Conservation (phyloP, 2,329 filamentous ascomycete species). For the Colletotrichum brevisporum region DNA sequence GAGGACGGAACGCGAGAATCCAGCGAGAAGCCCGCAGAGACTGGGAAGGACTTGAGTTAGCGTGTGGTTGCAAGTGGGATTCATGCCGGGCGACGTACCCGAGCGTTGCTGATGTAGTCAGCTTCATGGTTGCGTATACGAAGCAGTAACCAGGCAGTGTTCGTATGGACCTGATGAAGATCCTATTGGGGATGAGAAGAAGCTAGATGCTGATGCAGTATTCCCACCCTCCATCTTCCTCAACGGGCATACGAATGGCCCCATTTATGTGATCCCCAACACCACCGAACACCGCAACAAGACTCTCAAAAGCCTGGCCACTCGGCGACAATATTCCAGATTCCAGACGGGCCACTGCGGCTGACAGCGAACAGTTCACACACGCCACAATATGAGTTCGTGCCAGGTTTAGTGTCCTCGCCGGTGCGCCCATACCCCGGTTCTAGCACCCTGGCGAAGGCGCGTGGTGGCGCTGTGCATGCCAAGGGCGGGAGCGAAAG, state of each 20-base stretch:
- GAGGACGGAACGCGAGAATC: conserved; percentile 7
- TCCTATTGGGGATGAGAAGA: background rate
- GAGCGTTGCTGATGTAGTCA: background rate
- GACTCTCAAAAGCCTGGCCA: background rate
- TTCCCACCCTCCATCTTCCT: no score
- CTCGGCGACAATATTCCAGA: conserved; percentile 10
- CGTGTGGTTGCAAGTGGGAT: no score
- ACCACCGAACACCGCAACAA: conserved; percentile 6
- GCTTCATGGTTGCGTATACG: no score
- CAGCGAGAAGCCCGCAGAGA: conserved; percentile 20
- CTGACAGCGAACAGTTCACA: background rate
- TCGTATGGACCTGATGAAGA: no score
- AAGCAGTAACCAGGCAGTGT: no score
- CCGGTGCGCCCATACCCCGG: background rate
- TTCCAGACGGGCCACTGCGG: conserved; percentile 10
- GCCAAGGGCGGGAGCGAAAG: conserved; percentile 18
- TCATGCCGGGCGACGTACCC: no score
- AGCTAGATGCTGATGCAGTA: background rate
- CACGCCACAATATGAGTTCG: conserved; percentile 17
- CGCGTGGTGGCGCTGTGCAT: conserved; percentile 9
- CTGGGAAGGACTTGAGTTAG: background rate
- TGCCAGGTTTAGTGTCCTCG: conserved; percentile 11
- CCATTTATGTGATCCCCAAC: conserved; percentile 6
- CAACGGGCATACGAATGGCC: no score
- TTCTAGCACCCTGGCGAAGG: conserved; percentile 8